These are phyloP conservation scores for Euphorbia peplus DNA, from an alignment of 345 rosid genomes.

Conservation along the genomic window DNA sequence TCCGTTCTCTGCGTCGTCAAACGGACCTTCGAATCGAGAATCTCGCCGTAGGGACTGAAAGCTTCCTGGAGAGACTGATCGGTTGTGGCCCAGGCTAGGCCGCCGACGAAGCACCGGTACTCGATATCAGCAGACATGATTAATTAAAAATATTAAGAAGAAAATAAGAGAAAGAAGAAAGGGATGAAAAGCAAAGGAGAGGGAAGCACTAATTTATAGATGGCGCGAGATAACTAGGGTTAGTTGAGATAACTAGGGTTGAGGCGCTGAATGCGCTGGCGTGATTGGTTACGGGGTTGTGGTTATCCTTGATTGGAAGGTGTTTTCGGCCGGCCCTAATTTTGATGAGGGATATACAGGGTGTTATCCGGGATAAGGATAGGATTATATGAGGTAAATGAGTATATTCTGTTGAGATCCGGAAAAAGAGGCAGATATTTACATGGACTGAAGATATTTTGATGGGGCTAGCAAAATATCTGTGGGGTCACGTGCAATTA, in stretches of 20 bases:
- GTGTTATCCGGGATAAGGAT: not conserved
- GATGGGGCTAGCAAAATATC: too few relatives aligned
- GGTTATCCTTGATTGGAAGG: not conserved
- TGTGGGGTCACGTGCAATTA: not conserved
- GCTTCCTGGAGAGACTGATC: constrained; percentile 58
- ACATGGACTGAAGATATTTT: not conserved
- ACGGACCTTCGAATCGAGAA: constrained; percentile 99
- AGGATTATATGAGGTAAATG: not conserved
- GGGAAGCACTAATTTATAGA: constrained; percentile 7
- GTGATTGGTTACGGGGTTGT: constrained; percentile 2
- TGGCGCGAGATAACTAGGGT: constrained; percentile 3
- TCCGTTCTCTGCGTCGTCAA: constrained; percentile 43
- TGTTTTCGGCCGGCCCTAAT: not conserved
- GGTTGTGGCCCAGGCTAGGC: constrained; percentile 91
- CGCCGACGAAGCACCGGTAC: constrained; percentile 89
- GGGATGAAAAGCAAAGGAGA: accelerated
- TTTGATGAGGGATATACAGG: not conserved
- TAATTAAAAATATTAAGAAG: not conserved
- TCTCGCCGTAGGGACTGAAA: constrained; percentile 63
- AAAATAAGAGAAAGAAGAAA: not conserved
- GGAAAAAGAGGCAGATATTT: not conserved
- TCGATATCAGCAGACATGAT: constrained; percentile 51
- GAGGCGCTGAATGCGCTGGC: not conserved
- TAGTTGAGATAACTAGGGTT: constrained; percentile 6
- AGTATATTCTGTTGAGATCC: not conserved